These are phyloP conservation scores for Sistotremastrum suecicum DNA, from an alignment of 768 basidiomycete species.

Conservation along the genomic window DNA sequence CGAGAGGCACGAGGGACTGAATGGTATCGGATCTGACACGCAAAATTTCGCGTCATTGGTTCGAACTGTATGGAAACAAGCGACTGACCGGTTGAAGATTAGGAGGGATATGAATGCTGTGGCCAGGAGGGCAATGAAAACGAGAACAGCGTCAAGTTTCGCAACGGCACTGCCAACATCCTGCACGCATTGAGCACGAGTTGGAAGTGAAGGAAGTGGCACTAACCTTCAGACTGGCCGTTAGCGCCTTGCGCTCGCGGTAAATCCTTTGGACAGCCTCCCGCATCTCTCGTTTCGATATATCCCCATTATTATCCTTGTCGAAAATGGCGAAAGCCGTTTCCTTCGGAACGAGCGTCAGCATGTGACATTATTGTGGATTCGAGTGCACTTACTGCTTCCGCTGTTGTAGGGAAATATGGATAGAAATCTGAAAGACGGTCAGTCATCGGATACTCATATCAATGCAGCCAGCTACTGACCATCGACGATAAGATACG, in stretches of 20 bases:
- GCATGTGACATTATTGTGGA: conserved; percentile 4
- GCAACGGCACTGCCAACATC: conserved; percentile 61
- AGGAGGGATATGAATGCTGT: conserved; percentile 59
- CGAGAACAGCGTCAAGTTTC: conserved; percentile 64
- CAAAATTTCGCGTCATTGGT: no score
- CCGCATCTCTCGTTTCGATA: conserved; percentile 65
- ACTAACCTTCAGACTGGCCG: conserved; percentile 51
- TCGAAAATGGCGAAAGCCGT: conserved; percentile 61
- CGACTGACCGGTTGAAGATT: conserved; percentile 43
- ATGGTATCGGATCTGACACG: conserved; percentile 31
- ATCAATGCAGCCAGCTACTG: conserved; percentile 5
- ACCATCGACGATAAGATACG: conserved; percentile 56
- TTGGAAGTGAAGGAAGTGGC: background rate
- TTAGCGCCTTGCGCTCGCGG: conserved; percentile 58
- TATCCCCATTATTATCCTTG: conserved; percentile 74
- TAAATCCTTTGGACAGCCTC: conserved; percentile 74
- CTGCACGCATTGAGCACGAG: conserved; percentile 19
- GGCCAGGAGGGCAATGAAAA: conserved; percentile 39
- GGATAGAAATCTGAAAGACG: conserved; percentile 52
- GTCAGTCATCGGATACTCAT: conserved; percentile 1
- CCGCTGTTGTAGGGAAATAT: conserved; percentile 56
- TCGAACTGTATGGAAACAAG: no score
- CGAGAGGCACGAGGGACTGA: conserved; percentile 62
- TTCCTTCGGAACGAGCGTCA: conserved; percentile 24
- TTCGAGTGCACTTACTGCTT: conserved; percentile 37